phyloP scores from a whole-genome alignment of 2,329 filamentous ascomycete species.

The Exophiala lecanii-corni region DNA sequence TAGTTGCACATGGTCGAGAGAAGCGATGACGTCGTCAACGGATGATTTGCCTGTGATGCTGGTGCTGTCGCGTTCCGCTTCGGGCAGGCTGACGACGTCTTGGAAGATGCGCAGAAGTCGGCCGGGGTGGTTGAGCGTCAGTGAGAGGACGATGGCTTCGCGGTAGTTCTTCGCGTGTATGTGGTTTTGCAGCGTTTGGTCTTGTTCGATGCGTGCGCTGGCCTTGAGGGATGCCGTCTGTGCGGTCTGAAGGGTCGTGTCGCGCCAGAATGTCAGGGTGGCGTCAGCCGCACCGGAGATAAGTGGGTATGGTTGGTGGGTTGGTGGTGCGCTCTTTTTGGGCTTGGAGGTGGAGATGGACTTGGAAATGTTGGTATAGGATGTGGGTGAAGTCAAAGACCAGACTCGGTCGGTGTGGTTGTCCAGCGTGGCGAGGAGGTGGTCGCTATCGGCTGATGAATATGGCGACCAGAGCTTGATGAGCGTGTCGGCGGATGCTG shows the following conservation, averaged over 20 bases:
- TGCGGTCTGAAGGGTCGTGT: slow-evolving; percentile 78
- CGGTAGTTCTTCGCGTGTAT: slow-evolving; percentile 84
- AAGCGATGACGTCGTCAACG: slow-evolving; percentile 80
- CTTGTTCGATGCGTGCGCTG: slow-evolving; percentile 80
- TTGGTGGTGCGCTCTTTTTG: slow-evolving; percentile 23
- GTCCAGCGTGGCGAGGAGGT: slow-evolving; percentile 83
- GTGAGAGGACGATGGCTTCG: slow-evolving; percentile 83
- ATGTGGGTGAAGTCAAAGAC: slow-evolving; percentile 65
- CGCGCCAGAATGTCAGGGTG: slow-evolving; percentile 90
- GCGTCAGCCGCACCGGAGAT: slow-evolving; percentile 91
- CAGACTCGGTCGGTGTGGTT: slow-evolving; percentile 96
- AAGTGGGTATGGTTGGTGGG: slow-evolving; percentile 57
- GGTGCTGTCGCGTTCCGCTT: slow-evolving; percentile 29
- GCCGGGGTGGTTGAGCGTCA: slow-evolving; percentile 91
- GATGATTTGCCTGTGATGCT: slow-evolving; percentile 44
- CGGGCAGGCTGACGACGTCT: slow-evolving; percentile 58
- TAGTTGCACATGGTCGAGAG: slow-evolving; percentile 77
- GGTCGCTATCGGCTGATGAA: slow-evolving; percentile 49
- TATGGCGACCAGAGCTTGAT: slow-evolving; percentile 95
- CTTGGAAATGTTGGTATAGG: slow-evolving; percentile 33
- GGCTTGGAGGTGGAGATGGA: slow-evolving; percentile 27
- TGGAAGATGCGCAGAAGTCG: slow-evolving; percentile 81
- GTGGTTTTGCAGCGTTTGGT: slow-evolving; percentile 90
- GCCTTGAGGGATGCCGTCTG: slow-evolving; percentile 68
- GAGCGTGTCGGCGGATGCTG: slow-evolving; percentile 86